phyloP scores from a whole-genome alignment of 2,329 filamentous ascomycete species.

The Fusarium acutatum region DNA sequence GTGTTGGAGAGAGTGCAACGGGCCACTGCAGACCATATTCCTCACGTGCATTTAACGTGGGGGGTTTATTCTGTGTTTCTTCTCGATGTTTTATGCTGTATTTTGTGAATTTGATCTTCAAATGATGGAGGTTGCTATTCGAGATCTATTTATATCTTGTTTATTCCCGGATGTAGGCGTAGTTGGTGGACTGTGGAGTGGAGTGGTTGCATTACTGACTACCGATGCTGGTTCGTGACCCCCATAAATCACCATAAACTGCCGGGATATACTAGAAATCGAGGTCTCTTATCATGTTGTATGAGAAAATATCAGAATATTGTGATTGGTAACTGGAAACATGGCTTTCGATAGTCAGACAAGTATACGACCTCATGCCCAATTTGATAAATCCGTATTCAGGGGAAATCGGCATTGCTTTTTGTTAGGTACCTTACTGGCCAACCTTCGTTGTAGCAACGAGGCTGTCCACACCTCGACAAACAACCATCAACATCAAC shows the following conservation, averaged over 20 bases:
- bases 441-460: background rate
- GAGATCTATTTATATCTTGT: background rate
- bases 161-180: background rate
- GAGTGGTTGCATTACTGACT: background rate
- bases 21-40: slow-evolving; percentile 32
- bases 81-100: background rate
- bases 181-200: background rate
- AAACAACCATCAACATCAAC: background rate
- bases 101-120: background rate
- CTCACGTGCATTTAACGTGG: slow-evolving; percentile 38
- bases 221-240: background rate
- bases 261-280: background rate
- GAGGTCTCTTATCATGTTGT: too few relatives aligned
- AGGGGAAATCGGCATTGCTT: background rate
- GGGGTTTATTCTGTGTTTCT: background rate
- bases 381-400: background rate
- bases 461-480: background rate
- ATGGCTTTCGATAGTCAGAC: background rate
- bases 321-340: background rate
- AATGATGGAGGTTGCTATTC: background rate
- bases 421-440: background rate
- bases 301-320: background rate
- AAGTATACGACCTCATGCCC: background rate
- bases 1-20: slow-evolving; percentile 4
- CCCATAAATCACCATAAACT: background rate